These are phyloP conservation scores for Macrotyloma uniflorum DNA, from an alignment of 306 rosid genomes.

Conservation along the genomic window DNA sequence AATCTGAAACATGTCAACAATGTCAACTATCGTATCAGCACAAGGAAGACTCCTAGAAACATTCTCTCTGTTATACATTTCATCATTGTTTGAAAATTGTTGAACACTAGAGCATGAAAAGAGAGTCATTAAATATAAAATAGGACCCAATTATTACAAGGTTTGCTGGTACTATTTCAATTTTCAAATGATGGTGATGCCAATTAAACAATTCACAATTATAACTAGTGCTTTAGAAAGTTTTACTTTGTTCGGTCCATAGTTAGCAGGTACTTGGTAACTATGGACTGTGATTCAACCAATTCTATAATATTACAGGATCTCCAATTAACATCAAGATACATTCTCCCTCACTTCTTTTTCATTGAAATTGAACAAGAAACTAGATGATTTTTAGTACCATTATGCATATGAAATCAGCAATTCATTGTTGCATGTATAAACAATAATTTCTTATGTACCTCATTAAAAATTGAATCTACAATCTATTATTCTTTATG, in stretches of 20 bases:
- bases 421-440: neutral
- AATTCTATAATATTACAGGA: neutral
- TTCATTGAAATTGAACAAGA: neutral
- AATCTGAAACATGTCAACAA: slow-evolving; percentile 51
- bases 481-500: neutral
- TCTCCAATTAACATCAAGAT: neutral
- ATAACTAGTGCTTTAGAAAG: neutral
- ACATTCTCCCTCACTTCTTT: neutral
- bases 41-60: no score
- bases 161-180: no score
- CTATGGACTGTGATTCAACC: neutral
- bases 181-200: no score
- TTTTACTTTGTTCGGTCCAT: neutral
- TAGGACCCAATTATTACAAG: no score
- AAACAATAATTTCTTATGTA: neutral
- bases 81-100: no score
- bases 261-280: neutral
- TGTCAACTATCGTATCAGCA: no score
- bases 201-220: neutral
- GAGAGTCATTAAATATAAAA: no score
- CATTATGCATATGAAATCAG: neutral
- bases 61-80: no score
- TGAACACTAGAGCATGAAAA: no score
- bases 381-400: neutral
- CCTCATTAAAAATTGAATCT: neutral